These are phyloP conservation scores for Leishmania gerbilli DNA, from an alignment of 208 protist genomes.

Conservation along the genomic window DNA sequence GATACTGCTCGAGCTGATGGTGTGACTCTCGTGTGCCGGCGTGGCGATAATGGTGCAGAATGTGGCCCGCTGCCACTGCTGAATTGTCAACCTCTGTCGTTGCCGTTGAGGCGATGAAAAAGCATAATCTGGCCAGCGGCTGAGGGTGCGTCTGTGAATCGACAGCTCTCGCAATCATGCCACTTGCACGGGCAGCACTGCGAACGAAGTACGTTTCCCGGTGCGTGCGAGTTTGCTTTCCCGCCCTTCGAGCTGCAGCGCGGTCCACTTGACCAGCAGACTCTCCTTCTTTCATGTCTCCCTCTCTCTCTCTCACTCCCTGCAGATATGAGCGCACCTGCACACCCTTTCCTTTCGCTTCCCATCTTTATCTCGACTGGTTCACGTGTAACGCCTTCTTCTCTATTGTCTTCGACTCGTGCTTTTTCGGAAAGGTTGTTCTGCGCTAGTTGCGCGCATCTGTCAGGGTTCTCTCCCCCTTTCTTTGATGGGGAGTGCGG, in stretches of 20 bases:
- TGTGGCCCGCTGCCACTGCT: background rate
- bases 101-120: background rate
- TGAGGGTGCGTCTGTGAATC: background rate
- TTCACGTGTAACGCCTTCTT: background rate
- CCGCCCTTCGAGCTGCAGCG: background rate
- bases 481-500: background rate
- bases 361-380: background rate
- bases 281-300: background rate
- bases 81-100: background rate
- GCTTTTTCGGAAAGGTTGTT: background rate
- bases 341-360: background rate
- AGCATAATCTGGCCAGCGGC: background rate
- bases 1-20: background rate
- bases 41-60: background rate
- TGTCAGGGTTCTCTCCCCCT: background rate
- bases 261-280: background rate
- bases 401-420: background rate
- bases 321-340: background rate
- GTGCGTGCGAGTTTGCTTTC: background rate
- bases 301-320: slow-evolving; percentile 1
- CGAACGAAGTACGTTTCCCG: background rate
- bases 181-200: background rate
- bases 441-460: background rate
- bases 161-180: background rate
- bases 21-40: background rate